These are phyloP conservation scores for Haplographium delicatum DNA, from an alignment of 495 filamentous ascomycete genomes.

Conservation along the genomic window DNA sequence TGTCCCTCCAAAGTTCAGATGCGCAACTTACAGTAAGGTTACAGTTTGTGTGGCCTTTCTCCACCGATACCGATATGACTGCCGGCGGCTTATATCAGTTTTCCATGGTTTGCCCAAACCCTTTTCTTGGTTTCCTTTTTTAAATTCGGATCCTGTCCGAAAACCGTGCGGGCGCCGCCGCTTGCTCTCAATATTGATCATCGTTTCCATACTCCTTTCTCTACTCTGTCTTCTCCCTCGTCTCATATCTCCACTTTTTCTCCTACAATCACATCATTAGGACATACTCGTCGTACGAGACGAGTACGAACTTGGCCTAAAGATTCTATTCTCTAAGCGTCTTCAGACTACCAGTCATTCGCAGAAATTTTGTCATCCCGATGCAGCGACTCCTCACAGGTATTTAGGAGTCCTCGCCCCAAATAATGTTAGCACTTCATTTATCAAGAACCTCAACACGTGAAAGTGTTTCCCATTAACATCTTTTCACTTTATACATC, in stretches of 20 bases:
- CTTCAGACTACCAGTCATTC: constrained; percentile 9
- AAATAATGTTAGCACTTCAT: constrained; percentile 15
- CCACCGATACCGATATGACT: no score
- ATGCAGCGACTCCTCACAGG: neutral
- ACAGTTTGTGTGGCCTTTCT: no score
- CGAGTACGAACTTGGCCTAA: constrained; percentile 13
- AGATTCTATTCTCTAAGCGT: constrained; percentile 7
- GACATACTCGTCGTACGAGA: constrained; percentile 12
- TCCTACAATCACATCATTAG: constrained; percentile 11
- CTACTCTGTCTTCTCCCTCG: neutral
- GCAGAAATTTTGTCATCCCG: neutral
- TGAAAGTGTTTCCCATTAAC: neutral
- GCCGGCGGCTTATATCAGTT: neutral
- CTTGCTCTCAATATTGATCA: neutral
- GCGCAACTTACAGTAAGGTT: no score
- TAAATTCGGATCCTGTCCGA: no score
- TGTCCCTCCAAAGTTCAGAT: no score
- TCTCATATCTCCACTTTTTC: constrained; percentile 4
- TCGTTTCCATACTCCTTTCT: neutral
- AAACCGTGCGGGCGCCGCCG: neutral
- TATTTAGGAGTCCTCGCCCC: constrained; percentile 14
- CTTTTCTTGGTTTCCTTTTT: no score
- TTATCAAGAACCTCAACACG: constrained; percentile 10
- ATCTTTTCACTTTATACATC: neutral
- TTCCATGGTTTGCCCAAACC: neutral